Evolutionary conservation across 768 basidiomycete genomes (phyloP), one percentile per base, ranked within the genome.

Genomic region (Pisolithus albus): DNA sequence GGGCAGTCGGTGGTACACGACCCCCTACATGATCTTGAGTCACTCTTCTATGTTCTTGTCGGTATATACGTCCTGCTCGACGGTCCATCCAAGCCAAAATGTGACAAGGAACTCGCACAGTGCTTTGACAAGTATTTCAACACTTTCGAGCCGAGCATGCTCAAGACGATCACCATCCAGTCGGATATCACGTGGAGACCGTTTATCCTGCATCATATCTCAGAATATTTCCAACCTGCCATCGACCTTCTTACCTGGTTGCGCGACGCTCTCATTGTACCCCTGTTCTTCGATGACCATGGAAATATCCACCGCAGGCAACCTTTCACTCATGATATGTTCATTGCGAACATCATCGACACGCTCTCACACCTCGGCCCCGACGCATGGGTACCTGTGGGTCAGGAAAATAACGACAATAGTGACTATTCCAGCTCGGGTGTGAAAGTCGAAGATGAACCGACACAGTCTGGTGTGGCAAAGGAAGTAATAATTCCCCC

Each of bases 121-220:
- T 56, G 55, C 39, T 56, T n/a, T 9, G 30, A 56, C 34, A 45
- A 46, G 8, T 26, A 49, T 4, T 56, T 52, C 48, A 47, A 50
- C 9, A 56, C 44, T 4, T 47, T 38, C 18, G 11, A 42, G 10
- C 55, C 19, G 4, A 52, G 55, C n/a, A 8, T 40, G 39, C 18
- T 40, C 18, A 40, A 18, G 39, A 40, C 39, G 18, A 40, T 40
- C n/a, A 40, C n/a, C 8, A 40, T 40, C 39, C 39, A 40, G 39
- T 40, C 4, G n/a, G 39, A 18, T 40, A n/a, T 40, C 39, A 40
- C 16, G 18, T 40, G 39, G 39, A 40, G 18, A n/a, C 39, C 39
- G 21, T 40, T 40, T n/a, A 40, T 40, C n/a, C 15, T 40, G 39
- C 39, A 40, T 6, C 39, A 40, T 40, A 40, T 40, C 21, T 40